These are phyloP conservation scores for Cyclotella baltica DNA, from an alignment of 108 stramenopile species.

Conservation along the genomic window DNA sequence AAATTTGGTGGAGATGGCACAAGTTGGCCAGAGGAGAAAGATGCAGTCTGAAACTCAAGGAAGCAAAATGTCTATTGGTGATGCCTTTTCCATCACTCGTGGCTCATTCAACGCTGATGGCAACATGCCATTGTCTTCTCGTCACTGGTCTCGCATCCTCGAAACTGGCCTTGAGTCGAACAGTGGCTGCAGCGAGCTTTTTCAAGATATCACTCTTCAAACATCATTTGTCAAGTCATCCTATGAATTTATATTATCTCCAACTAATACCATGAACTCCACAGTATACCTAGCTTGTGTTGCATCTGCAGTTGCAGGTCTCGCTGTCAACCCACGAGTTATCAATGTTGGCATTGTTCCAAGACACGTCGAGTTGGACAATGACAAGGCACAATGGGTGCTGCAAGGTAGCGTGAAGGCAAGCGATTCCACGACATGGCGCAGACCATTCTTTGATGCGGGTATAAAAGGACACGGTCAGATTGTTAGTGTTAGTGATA, in stretches of 20 bases:
- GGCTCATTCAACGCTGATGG: not conserved
- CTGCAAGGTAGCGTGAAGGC: slow-evolving; percentile 20
- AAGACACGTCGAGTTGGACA: slow-evolving; percentile 18
- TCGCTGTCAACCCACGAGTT: slow-evolving; percentile 24
- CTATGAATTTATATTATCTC: slow-evolving; percentile 22
- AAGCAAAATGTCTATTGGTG: slow-evolving; percentile 5
- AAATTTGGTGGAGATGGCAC: slow-evolving; percentile 25
- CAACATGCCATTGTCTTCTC: not conserved
- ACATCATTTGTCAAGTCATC: slow-evolving; percentile 19
- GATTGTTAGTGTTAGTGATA: slow-evolving; percentile 54
- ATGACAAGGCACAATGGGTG: slow-evolving; percentile 25
- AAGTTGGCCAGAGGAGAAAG: slow-evolving; percentile 15
- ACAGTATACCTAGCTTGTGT: slow-evolving; percentile 14
- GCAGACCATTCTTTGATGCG: slow-evolving; percentile 39
- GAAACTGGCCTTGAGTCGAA: slow-evolving; percentile 24
- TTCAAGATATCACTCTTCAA: slow-evolving; percentile 14
- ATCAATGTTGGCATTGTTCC: slow-evolving; percentile 29
- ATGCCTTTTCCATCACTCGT: slow-evolving; percentile 28
- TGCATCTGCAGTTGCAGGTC: slow-evolving; percentile 22
- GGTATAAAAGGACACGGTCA: slow-evolving; percentile 53
- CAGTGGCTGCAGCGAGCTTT: not conserved
- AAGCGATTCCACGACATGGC: slow-evolving; percentile 14
- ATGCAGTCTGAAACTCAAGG: not conserved
- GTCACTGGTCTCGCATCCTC: slow-evolving; percentile 27
- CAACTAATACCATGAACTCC: slow-evolving; percentile 1